Base-by-base conservation (phyloP, 108 stramenopile genomes). In the Conticribra weissflogii region DNA sequence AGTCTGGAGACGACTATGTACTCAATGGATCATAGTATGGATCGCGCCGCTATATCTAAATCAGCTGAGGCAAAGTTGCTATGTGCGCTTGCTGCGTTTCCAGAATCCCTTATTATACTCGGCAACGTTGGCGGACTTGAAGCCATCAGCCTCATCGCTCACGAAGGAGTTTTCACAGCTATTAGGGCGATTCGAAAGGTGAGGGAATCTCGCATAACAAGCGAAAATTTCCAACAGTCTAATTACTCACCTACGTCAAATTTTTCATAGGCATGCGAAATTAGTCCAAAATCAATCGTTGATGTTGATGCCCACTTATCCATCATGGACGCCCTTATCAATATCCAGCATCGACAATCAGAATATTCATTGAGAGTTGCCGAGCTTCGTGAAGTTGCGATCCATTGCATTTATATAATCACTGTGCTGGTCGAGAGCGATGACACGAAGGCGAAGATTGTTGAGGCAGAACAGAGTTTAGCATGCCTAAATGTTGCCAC, bases 41-140 rank as follows among this genome's bases (percentile, higher is more conserved):
- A 64, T 24, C 76, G 76, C 17, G 30, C 48, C 4, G 68, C 61
- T 1, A 74, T 94, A 29, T 82, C 88, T 55, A 70, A 81, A 17
- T 86, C 90, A 31, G 86, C 93, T 25, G 93, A 94, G 71, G 84
- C 90, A 45, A 72, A 76, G 16, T 80, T 94, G 69, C 78, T 94
- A 2, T 91, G 88, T 69, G 83, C 86, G 5, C 74, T 94, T 27
- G 83, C 88, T 14, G 84, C 87, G 49, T 87, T 78, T 63, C 83
- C 86, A 15, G 73, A 77, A 44, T 80, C 90, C 7, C 68, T 94
- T 7, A 47, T 76, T 23, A 61, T 75, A n/a, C 68, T 94, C 18
- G 73, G 81, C 55, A 77, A 76, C 27, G 57, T 85, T 33, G 88
- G 86, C 12, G 93, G 93, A 15, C 68, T 91, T 17, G 83, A 90